Evolutionary conservation across 352 stramenopile species (phyloP).

Genomic region (Phytophthora capsici): DNA sequence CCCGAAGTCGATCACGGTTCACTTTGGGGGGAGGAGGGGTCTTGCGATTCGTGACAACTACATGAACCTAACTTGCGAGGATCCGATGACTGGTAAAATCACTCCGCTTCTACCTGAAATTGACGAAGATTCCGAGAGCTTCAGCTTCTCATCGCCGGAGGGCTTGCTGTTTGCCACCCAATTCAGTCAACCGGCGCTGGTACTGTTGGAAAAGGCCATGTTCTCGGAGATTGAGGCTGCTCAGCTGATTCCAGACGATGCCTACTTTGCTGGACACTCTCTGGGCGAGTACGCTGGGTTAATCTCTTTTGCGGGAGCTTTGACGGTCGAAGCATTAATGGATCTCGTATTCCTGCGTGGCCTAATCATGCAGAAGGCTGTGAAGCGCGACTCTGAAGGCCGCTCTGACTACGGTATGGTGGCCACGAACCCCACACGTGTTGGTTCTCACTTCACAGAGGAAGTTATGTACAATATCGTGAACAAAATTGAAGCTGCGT

Average conservation of each 20-base stretch:
- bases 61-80: constrained; percentile 74
- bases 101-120: constrained; percentile 83
- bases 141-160: constrained; percentile 68
- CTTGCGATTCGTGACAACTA: constrained; percentile 84
- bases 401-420: constrained; percentile 91
- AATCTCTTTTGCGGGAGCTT: constrained; percentile 73
- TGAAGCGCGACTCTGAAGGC: constrained; percentile 61
- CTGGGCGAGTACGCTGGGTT: constrained; percentile 89
- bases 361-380: constrained; percentile 67
- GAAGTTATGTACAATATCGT: constrained; percentile 75
- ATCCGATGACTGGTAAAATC: constrained; percentile 53
- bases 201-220: constrained; percentile 85
- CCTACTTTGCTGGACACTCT: constrained; percentile 87
- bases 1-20: constrained; percentile 80
- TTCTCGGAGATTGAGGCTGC: constrained; percentile 83
- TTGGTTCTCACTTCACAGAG: constrained; percentile 77
- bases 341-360: constrained; percentile 89
- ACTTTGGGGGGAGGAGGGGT: constrained; percentile 85
- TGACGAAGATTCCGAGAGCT: constrained; percentile 37
- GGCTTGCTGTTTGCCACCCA: constrained; percentile 88
- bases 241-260: constrained; percentile 74
- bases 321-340: constrained; percentile 74
- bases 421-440: constrained; percentile 78
- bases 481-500: constrained; percentile 60
- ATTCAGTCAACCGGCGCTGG: constrained; percentile 85